Evolutionary conservation across 495 filamentous ascomycete species (phyloP).

Genomic region (Sordaria brevicollis): DNA sequence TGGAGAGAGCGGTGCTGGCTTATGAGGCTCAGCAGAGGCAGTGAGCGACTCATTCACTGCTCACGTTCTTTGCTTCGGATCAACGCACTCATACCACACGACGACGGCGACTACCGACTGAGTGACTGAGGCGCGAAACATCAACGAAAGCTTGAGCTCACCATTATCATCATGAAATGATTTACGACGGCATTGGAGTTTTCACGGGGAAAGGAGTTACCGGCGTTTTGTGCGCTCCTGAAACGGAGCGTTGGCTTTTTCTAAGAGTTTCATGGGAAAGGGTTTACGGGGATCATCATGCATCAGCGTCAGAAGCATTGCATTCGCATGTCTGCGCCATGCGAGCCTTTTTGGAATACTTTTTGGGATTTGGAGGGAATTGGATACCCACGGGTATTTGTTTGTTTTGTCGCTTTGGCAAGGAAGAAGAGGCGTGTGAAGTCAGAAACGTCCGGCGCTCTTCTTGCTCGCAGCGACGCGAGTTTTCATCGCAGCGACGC

Average conservation of each 20-base stretch:
- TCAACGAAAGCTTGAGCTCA: background rate
- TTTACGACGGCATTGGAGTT: background rate
- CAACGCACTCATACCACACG: background rate
- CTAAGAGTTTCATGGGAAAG: background rate
- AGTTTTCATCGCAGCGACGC: background rate
- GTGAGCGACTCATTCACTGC: background rate
- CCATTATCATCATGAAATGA: background rate
- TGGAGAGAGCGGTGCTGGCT: slow-evolving; percentile 47
- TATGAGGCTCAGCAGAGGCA: slow-evolving; percentile 31
- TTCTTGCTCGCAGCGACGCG: no score
- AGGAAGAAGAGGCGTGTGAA: background rate
- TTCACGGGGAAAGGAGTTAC: background rate
- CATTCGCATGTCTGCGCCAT: background rate
- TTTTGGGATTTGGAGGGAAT: background rate
- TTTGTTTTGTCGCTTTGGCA: background rate
- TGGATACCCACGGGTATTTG: background rate
- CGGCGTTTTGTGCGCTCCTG: background rate
- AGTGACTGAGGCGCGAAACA: background rate
- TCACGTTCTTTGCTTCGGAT: background rate
- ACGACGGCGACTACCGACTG: background rate
- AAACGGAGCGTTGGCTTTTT: background rate
- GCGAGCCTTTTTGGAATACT: background rate
- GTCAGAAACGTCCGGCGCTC: no score
- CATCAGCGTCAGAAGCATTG: background rate
- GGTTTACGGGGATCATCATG: background rate